Conservation (phyloP, 2,329 filamentous ascomycete genomes). For the Trichophyton equinum region DNA sequence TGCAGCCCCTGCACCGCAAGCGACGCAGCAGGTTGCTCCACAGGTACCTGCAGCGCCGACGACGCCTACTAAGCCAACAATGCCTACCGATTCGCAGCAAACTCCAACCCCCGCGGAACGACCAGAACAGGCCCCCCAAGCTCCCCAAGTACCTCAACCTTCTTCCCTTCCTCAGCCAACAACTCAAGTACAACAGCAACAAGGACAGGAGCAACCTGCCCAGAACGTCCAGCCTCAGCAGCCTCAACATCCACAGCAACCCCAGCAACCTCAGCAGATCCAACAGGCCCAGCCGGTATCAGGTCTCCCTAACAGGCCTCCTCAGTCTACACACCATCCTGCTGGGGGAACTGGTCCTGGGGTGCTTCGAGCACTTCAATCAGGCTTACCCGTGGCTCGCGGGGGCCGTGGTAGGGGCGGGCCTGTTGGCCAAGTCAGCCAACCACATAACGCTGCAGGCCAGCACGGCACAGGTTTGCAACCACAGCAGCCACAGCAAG, state of each 20-base stretch:
- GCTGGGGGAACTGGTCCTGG: slow-evolving; percentile 27
- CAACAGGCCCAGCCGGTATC: slow-evolving; percentile 19
- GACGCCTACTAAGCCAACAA: slow-evolving; percentile 4
- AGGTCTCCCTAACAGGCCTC: slow-evolving; percentile 15
- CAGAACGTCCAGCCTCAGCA: background rate
- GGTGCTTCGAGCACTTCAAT: slow-evolving; percentile 32
- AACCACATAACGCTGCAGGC: slow-evolving; percentile 23
- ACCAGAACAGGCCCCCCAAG: slow-evolving; percentile 8
- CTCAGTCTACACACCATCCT: slow-evolving; percentile 14
- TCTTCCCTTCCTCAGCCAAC: background rate
- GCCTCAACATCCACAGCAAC: slow-evolving; percentile 12
- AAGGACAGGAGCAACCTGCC: background rate
- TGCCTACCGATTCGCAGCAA: slow-evolving; percentile 4
- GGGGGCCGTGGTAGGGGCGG: slow-evolving; percentile 26
- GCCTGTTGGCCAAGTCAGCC: slow-evolving; percentile 19
- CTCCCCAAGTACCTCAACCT: background rate
- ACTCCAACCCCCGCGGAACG: slow-evolving; percentile 9
- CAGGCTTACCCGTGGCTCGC: slow-evolving; percentile 34
- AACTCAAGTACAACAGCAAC: slow-evolving; percentile 10
- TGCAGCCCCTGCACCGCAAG: slow-evolving; percentile 9
- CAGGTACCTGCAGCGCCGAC: slow-evolving; percentile 8
- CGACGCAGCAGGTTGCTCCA: slow-evolving; percentile 10
- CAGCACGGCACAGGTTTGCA: slow-evolving; percentile 16
- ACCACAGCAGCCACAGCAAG: slow-evolving; percentile 20
- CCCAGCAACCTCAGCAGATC: slow-evolving; percentile 14